Conservation (phyloP, 768 basidiomycete species). For the Tylopilus felleus region DNA sequence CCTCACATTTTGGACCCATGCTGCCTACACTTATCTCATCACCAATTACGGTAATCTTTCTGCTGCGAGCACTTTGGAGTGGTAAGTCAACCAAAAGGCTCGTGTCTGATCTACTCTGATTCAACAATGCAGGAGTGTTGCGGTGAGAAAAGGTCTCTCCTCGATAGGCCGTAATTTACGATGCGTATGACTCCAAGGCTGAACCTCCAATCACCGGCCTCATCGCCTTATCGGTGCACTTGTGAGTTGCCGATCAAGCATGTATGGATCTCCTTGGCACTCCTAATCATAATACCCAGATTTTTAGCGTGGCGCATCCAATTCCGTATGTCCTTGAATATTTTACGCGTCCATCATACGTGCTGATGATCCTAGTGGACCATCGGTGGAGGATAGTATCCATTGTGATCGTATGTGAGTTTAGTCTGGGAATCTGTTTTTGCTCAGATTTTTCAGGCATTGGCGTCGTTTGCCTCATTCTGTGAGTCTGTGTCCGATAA, state of each 20-base stretch:
- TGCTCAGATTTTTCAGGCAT: not conserved
- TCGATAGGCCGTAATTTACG: not conserved
- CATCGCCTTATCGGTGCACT: slow-evolving; percentile 1
- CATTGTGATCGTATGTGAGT: not conserved
- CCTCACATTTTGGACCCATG: not conserved
- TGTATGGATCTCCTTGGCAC: not conserved
- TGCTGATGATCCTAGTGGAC: not conserved
- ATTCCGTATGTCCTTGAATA: not conserved
- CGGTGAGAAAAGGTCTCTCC: not conserved
- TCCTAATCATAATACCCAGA: not conserved
- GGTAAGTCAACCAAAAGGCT: not conserved
- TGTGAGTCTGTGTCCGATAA: not conserved
- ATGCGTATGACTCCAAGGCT: not conserved
- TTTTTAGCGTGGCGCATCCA: slow-evolving; percentile 5
- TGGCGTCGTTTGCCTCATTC: not conserved
- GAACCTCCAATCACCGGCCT: slow-evolving; percentile 1
- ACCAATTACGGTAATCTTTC: not conserved
- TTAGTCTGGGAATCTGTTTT: not conserved
- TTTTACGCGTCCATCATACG: not conserved
- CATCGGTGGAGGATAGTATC: not conserved
- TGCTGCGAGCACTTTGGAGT: not conserved
- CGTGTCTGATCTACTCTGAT: not conserved
- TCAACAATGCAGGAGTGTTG: not conserved
- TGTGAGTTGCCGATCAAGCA: not conserved
- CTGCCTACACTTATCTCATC: not conserved